These are phyloP conservation scores for Leccinum aurantiacum DNA, from an alignment of 768 basidiomycete genomes.

Conservation along the genomic window DNA sequence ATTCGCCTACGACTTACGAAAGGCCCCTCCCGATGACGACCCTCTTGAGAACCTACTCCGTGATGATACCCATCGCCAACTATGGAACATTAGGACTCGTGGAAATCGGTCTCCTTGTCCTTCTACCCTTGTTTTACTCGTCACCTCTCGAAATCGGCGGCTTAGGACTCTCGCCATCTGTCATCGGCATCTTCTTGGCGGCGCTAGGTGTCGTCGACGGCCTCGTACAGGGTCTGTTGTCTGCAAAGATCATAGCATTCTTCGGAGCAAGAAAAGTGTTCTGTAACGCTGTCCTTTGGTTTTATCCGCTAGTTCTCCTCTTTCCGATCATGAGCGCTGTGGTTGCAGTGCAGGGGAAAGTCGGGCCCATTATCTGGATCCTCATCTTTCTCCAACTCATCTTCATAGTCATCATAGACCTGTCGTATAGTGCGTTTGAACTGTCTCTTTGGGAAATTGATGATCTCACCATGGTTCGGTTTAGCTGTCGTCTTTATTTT, in stretches of 20 bases:
- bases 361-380: conserved; percentile 38
- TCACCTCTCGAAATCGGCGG: conserved; percentile 45
- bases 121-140: conserved; percentile 47
- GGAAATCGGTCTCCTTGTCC: conserved; percentile 39
- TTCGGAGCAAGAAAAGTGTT: conserved; percentile 45
- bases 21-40: conserved; percentile 34
- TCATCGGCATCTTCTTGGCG: conserved; percentile 42
- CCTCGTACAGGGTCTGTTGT: conserved; percentile 40
- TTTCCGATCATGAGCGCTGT: conserved; percentile 48
- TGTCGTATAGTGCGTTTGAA: conserved; percentile 40
- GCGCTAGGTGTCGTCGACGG: conserved; percentile 39
- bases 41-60: conserved; percentile 28
- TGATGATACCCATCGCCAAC: conserved; percentile 44
- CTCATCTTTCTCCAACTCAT: conserved; percentile 32
- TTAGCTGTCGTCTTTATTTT: conserved; percentile 53
- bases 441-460: not conserved
- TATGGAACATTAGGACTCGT: conserved; percentile 43
- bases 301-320: conserved; percentile 38
- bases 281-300: conserved; percentile 36
- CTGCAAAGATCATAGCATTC: conserved; percentile 38
- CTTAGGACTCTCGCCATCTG: conserved; percentile 39
- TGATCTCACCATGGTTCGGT: conserved; percentile 2
- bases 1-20: not conserved
- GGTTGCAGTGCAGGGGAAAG: conserved; percentile 32
- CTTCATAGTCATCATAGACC: conserved; percentile 37